These are phyloP conservation scores for Apophysomyces variabilis DNA, from an alignment of 371 early-diverging fungal genomes.

Conservation along the genomic window DNA sequence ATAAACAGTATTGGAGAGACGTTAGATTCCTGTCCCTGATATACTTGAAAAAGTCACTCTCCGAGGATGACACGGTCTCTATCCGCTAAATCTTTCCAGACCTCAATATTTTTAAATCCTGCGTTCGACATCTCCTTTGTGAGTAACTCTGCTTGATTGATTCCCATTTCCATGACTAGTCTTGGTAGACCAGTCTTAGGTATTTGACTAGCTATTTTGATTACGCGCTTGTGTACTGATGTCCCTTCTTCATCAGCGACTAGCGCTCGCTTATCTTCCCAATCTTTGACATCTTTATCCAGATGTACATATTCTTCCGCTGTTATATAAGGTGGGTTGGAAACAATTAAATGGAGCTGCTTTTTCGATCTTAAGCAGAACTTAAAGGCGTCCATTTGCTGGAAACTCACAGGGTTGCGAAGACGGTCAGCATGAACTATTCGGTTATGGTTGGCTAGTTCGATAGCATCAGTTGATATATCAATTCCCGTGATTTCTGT, in stretches of 20 bases:
- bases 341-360: conserved; percentile 67
- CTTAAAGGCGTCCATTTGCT: conserved; percentile 52
- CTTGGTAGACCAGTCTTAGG: conserved; percentile 50
- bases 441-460: conserved; percentile 55
- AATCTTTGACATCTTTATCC: conserved; percentile 74
- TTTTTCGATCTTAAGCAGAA: conserved; percentile 9
- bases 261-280: conserved; percentile 89
- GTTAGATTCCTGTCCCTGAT: too few relatives aligned
- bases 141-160: conserved; percentile 65
- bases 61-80: conserved; percentile 62
- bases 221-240: conserved; percentile 66
- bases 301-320: conserved; percentile 66
- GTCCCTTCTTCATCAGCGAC: conserved; percentile 74
- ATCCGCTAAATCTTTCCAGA: conserved; percentile 79
- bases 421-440: conserved; percentile 10
- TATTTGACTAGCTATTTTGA: conserved; percentile 32
- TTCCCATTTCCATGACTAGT: conserved; percentile 84
- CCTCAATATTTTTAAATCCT: conserved; percentile 55
- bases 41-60: not conserved
- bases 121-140: conserved; percentile 41
- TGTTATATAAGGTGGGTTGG: conserved; percentile 95
- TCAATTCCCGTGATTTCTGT: conserved; percentile 48
- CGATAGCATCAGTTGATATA: conserved; percentile 49
- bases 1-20: too few relatives aligned
- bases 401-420: conserved; percentile 37